Conservation (phyloP, 78 protist species). For the Andalucia godoyi region DNA sequence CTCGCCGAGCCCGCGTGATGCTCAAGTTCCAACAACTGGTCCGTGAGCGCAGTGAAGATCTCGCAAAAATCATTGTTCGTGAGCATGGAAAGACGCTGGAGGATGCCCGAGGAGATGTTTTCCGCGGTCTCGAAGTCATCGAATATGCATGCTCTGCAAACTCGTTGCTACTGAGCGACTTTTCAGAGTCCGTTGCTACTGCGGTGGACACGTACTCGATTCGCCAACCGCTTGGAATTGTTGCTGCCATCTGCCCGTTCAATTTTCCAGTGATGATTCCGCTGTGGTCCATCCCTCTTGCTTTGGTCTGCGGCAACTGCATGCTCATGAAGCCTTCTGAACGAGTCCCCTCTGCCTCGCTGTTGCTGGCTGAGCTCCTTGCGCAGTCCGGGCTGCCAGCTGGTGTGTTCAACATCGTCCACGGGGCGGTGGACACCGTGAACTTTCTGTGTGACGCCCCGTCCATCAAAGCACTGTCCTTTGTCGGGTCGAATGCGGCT, state of each 20-base stretch:
- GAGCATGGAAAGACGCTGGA: slow-evolving; percentile 95
- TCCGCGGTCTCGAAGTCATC: slow-evolving; percentile 62
- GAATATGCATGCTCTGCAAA: slow-evolving; percentile 79
- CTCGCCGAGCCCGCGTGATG: slow-evolving; percentile 71
- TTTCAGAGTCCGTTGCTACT: slow-evolving; percentile 59
- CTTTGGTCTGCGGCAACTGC: slow-evolving; percentile 87
- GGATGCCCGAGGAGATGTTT: slow-evolving; percentile 63
- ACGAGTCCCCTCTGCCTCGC: slow-evolving; percentile 69
- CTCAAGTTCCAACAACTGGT: slow-evolving; percentile 57
- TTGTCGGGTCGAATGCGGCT: slow-evolving; percentile 78
- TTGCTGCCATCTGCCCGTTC: slow-evolving; percentile 87
- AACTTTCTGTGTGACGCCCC: slow-evolving; percentile 84
- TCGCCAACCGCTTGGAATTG: slow-evolving; percentile 89
- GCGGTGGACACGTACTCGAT: slow-evolving; percentile 84
- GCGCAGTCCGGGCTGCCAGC: slow-evolving; percentile 86
- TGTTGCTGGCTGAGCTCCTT: slow-evolving; percentile 74
- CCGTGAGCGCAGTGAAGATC: slow-evolving; percentile 49
- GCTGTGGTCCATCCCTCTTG: slow-evolving; percentile 84
- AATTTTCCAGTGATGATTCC: slow-evolving; percentile 84
- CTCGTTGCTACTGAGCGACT: slow-evolving; percentile 73
- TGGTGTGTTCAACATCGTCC: slow-evolving; percentile 65
- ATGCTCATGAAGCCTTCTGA: slow-evolving; percentile 92
- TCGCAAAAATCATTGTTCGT: slow-evolving; percentile 59
- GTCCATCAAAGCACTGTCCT: slow-evolving; percentile 81
- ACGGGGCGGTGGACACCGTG: slow-evolving; percentile 64